phyloP scores from a whole-genome alignment of 768 basidiomycete genomes.

The Termitomyces sp. region DNA sequence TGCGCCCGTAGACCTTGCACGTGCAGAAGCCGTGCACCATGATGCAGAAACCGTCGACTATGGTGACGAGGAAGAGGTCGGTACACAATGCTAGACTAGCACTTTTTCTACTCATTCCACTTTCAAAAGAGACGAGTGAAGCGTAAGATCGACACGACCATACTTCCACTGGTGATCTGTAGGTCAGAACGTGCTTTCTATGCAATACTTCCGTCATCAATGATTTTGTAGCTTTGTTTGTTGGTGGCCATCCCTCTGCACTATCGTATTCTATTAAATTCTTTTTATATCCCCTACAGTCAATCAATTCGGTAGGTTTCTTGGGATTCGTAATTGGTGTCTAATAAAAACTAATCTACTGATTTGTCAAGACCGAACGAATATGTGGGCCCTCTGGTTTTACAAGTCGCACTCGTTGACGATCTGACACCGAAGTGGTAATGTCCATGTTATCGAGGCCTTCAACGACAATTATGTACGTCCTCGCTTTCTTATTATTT shows the following conservation, averaged over 20 bases:
- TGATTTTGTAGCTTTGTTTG: slow-evolving; percentile 37
- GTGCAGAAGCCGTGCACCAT: slow-evolving; percentile 44
- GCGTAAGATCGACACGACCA: slow-evolving; percentile 45
- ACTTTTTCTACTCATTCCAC: background rate
- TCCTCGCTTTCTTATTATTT: background rate
- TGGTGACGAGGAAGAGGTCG: slow-evolving; percentile 42
- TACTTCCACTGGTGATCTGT: slow-evolving; percentile 44
- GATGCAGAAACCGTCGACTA: slow-evolving; percentile 46
- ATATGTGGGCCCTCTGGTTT: slow-evolving; percentile 34
- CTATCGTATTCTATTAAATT: slow-evolving; percentile 6
- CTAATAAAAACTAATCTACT: background rate
- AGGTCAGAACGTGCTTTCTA: slow-evolving; percentile 28
- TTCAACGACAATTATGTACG: slow-evolving; percentile 52
- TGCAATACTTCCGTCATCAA: background rate
- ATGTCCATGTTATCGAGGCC: slow-evolving; percentile 45
- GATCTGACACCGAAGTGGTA: slow-evolving; percentile 33
- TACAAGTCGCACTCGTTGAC: background rate
- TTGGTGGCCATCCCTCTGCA: slow-evolving; percentile 20
- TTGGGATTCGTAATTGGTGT: background rate
- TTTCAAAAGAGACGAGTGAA: slow-evolving; percentile 31
- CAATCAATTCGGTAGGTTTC: slow-evolving; percentile 39
- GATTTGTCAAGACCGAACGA: slow-evolving; percentile 45
- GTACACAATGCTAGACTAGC: background rate
- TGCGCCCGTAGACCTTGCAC: slow-evolving; percentile 35
- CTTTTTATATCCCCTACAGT: slow-evolving; percentile 22